These are phyloP conservation scores for Yarrowia sp. DNA, from an alignment of 805 yeast species.

Conservation along the genomic window DNA sequence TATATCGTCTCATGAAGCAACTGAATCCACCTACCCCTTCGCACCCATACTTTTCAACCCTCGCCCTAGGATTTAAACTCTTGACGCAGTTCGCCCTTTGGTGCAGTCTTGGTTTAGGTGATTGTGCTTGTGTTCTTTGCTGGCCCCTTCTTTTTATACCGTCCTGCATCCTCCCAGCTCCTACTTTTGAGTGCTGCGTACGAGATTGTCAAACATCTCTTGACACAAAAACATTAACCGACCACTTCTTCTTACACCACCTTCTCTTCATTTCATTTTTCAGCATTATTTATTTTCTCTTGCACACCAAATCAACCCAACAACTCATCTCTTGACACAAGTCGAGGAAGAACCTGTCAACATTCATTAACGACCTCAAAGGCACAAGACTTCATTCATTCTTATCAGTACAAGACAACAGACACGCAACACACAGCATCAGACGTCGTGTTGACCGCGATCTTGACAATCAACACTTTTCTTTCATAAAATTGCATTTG, in stretches of 20 bases:
- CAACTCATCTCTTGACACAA: not conserved
- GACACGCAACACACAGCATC: not conserved
- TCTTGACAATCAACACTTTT: not conserved
- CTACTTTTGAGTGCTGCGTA: slow-evolving; percentile 16
- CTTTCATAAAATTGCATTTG: slow-evolving; percentile 22
- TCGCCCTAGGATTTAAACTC: slow-evolving; percentile 18
- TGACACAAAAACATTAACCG: slow-evolving; percentile 3
- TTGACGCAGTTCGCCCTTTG: slow-evolving; percentile 19
- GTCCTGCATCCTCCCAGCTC: slow-evolving; percentile 21
- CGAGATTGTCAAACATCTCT: slow-evolving; percentile 19
- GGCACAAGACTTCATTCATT: not conserved
- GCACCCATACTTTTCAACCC: slow-evolving; percentile 10
- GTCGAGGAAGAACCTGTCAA: not conserved
- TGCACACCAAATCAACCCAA: not conserved
- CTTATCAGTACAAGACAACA: not conserved
- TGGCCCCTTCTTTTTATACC: slow-evolving; percentile 21
- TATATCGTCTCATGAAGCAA: not conserved
- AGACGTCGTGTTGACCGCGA: slow-evolving; percentile 12
- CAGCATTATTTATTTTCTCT: slow-evolving; percentile 9
- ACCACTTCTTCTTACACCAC: slow-evolving; percentile 9
- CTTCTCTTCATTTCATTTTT: slow-evolving; percentile 1
- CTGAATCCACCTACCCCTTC: slow-evolving; percentile 6
- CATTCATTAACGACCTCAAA: slow-evolving; percentile 18
- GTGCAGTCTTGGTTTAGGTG: slow-evolving; percentile 21
- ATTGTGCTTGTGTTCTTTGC: slow-evolving; percentile 12